phyloP scores from a whole-genome alignment of 2,329 filamentous ascomycete genomes.

The Botrytis sinoallii region DNA sequence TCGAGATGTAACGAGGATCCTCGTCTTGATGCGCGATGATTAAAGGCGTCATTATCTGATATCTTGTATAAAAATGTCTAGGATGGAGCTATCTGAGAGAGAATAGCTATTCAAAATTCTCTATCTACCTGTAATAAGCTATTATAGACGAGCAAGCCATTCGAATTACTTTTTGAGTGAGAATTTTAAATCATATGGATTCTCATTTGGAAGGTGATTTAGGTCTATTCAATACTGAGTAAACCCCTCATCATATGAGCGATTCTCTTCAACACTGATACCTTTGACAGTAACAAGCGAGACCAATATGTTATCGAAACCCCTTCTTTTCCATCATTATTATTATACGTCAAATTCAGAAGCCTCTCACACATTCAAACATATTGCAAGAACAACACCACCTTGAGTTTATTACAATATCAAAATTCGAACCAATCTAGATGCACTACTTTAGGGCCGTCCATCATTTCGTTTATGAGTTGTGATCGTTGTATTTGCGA shows the following conservation, averaged over 20 bases:
- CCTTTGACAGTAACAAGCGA: neutral
- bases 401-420: accelerated
- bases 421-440: accelerated
- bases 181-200: neutral
- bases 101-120: too few relatives aligned
- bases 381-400: neutral
- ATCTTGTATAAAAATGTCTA: accelerated
- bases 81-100: neutral
- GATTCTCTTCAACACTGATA: neutral
- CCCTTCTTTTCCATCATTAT: neutral
- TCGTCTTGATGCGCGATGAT: neutral
- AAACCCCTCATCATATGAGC: too few relatives aligned
- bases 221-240: too few relatives aligned
- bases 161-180: too few relatives aligned
- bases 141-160: neutral
- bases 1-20: neutral
- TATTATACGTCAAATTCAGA: too few relatives aligned
- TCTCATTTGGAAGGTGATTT: too few relatives aligned
- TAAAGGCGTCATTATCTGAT: too few relatives aligned
- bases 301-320: neutral
- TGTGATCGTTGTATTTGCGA: too few relatives aligned
- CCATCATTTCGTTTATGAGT: too few relatives aligned
- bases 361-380: neutral
- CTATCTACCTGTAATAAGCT: accelerated
- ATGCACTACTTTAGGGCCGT: neutral